phyloP scores from a whole-genome alignment of 768 basidiomycete genomes.

The Fibroporia radiculosa region DNA sequence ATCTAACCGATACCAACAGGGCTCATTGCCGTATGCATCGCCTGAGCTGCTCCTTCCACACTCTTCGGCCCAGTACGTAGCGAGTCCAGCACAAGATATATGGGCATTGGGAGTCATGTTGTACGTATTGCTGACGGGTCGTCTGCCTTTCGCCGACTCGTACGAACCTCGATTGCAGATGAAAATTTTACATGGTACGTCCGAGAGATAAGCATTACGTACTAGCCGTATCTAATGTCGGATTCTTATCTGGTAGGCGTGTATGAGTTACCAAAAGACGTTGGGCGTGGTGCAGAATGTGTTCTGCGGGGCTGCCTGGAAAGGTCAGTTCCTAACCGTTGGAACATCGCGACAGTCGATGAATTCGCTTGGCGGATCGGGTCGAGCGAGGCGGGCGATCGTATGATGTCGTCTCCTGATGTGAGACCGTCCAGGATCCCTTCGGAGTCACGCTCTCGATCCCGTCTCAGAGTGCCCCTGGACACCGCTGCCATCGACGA shows the following conservation, averaged over 20 bases:
- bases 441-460: conserved; percentile 5
- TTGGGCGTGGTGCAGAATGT: conserved; percentile 55
- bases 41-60: conserved; percentile 72
- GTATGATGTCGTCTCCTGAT: conserved; percentile 21
- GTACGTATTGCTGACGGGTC: conserved; percentile 75
- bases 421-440: conserved; percentile 16
- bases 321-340: conserved; percentile 49
- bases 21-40: conserved; percentile 85
- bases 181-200: conserved; percentile 80
- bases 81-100: conserved; percentile 79
- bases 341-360: conserved; percentile 78
- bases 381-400: conserved; percentile 45
- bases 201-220: background rate
- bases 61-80: conserved; percentile 27
- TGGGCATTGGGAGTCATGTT: conserved; percentile 95
- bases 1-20: conserved; percentile 51
- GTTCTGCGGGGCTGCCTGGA: conserved; percentile 80
- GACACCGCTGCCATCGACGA: conserved; percentile 1
- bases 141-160: conserved; percentile 80
- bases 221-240: conserved; percentile 2
- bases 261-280: conserved; percentile 48
- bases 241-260: conserved; percentile 36
- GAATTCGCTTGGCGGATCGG: conserved; percentile 78
- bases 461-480: background rate
- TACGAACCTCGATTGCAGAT: conserved; percentile 89